Base-by-base conservation (phyloP, 805 yeast genomes). In the Lipomyces kockii region DNA sequence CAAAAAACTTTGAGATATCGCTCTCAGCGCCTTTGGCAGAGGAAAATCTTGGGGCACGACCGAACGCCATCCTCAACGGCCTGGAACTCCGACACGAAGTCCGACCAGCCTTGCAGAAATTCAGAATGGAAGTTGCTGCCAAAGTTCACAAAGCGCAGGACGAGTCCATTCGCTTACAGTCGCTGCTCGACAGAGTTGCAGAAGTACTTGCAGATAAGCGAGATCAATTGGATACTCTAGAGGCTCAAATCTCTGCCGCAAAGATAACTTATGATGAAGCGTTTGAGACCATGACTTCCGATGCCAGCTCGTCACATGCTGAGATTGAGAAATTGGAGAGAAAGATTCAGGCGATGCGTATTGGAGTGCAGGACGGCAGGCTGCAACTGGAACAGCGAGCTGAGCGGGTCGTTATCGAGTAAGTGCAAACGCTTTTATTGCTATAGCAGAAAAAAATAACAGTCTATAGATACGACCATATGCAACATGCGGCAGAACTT, bases 251-350 rank as follows among this genome's bases (percentile, higher is more conserved):
- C 46, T 79, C 86, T 0, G 82, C 84, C 25, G 78, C 81, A 34
- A 86, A 86, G 72, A 78, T 83, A 25, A 82, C 81, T 37, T 85
- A 84, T 67, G 90, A 88, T 58, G 86, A 85, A 62, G 78, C 85
- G 11, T 83, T 83, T 72, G 87, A 85, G 70, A 80, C 83, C 56
- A 83, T 84, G 86, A 79, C 82, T 56, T 80, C 85, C 71, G 86
- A 86, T 70, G 78, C 83, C 34, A 80, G 83, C 49, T 78, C 85
- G 52, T 84, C 86, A 65, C 83, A 85, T 62, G 84, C 87, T n/a
- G 89, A 89, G 74, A 83, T 87, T 61, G 93, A 89, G 75, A 83
- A 84, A 74, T 76, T 87, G 63, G 90, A 87, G 69, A 81, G 85
- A 49, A 89, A 87, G 65, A 76, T 89, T 60, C 83, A 83, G 60